A percentile compares a stretch with the other conserved stretches of the same genome.
Evolutionary conservation across 192 early-diverging fungal genomes (phyloP).

Genomic region (Gaertneriomyces semiglobifer): DNA sequence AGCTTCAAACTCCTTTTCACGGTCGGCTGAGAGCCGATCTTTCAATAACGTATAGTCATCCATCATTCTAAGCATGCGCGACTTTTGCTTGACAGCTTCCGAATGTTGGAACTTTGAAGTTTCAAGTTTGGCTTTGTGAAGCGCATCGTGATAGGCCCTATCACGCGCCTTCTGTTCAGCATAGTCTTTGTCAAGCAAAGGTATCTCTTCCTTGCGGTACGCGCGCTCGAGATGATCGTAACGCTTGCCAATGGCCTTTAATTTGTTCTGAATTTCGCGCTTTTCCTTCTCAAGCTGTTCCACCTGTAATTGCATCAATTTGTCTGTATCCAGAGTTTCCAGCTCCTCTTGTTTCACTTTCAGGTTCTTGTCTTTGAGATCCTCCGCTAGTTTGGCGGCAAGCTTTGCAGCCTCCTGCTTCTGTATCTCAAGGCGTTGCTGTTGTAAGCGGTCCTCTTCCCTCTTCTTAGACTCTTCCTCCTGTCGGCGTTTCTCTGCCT

Average conservation of each 20-base stretch:
- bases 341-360: conserved; percentile 65
- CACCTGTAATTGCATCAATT: conserved; percentile 78
- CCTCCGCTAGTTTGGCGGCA: conserved; percentile 63
- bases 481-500: conserved; percentile 73
- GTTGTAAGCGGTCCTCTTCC: conserved; percentile 73
- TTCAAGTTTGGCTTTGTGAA: conserved; percentile 65
- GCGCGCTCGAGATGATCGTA: conserved; percentile 93
- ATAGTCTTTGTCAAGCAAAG: conserved; percentile 87
- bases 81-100: conserved; percentile 73
- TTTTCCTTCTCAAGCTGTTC: conserved; percentile 90
- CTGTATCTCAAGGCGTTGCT: conserved; percentile 76
- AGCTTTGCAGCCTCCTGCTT: conserved; percentile 79
- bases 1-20: conserved; percentile 55
- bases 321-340: conserved; percentile 74
- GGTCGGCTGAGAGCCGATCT: conserved; percentile 49
- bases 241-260: conserved; percentile 71
- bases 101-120: conserved; percentile 63
- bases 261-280: conserved; percentile 69
- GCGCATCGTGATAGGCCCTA: conserved; percentile 70
- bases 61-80: conserved; percentile 74
- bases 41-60: conserved; percentile 71
- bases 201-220: conserved; percentile 84
- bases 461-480: conserved; percentile 82
- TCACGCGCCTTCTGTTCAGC: conserved; percentile 85
- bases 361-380: conserved; percentile 48